Percentiles rank a stretch among this genome's conserved stretches.
Conservation (phyloP, 2,329 filamentous ascomycete genomes). For the Trichoderma hamatum region DNA sequence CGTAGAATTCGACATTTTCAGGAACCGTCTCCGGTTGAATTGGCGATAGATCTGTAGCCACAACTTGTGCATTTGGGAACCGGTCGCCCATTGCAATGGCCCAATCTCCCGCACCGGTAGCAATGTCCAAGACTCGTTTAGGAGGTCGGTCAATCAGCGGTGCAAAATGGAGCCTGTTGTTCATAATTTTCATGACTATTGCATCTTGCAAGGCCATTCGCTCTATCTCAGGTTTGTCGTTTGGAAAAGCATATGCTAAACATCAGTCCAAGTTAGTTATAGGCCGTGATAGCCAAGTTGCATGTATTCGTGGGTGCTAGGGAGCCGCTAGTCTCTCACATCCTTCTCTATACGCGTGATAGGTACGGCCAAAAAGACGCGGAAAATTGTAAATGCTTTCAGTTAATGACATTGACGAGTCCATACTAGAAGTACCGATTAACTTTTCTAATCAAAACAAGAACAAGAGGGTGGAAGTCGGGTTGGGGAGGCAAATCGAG, state of each 20-base stretch:
- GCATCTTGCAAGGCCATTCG: constrained; percentile 47
- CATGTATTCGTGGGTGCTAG: too few species aligned
- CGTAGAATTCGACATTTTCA: constrained; percentile 72
- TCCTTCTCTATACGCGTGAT: constrained; percentile 52
- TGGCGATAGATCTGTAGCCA: constrained; percentile 68
- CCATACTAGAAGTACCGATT: constrained; percentile 33
- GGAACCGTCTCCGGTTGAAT: constrained; percentile 69
- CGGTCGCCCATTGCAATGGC: constrained; percentile 67
- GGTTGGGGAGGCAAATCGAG: background rate
- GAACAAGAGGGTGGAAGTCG: background rate
- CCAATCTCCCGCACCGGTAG: constrained; percentile 58
- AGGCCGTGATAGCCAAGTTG: background rate
- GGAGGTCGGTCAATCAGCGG: constrained; percentile 46
- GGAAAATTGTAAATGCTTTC: constrained; percentile 49
- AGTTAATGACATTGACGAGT: constrained; percentile 44
- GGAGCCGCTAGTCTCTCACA: constrained; percentile 40
- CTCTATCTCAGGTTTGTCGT: constrained; percentile 48
- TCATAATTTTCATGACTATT: constrained; percentile 44
- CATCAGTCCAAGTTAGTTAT: constrained; percentile 16
- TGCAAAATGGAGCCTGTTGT: constrained; percentile 47
- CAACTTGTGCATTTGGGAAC: constrained; percentile 61
- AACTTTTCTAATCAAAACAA: background rate
- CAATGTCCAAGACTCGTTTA: constrained; percentile 46
- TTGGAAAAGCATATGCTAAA: constrained; percentile 51
- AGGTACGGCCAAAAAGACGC: constrained; percentile 50